These are phyloP conservation scores for Nematodospora anomalae DNA, from an alignment of 1,139 yeast species.

Conservation along the genomic window DNA sequence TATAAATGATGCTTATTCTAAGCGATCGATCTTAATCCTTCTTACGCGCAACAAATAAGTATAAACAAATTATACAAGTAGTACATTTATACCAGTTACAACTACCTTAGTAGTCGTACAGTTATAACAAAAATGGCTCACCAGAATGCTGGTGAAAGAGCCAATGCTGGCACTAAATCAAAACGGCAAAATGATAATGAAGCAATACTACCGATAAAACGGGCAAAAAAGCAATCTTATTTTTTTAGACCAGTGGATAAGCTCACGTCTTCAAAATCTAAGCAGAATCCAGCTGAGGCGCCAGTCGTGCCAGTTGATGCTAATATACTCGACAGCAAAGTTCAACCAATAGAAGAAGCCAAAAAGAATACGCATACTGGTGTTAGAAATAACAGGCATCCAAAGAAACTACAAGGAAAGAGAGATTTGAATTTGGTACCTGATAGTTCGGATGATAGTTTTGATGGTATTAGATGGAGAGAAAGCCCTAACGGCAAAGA, in stretches of 20 bases:
- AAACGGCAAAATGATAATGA: conserved; percentile 11
- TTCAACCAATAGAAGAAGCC: conserved; percentile 12
- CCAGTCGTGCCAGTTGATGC: conserved; percentile 10
- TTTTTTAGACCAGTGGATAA: conserved; percentile 40
- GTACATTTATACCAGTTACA: no score
- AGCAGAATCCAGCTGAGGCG: not conserved
- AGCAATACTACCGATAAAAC: conserved; percentile 16
- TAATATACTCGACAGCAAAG: conserved; percentile 6
- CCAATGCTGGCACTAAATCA: not conserved
- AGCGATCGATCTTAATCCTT: no score
- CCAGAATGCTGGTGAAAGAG: conserved; percentile 1
- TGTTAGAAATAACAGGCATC: not conserved
- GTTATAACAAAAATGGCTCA: no score
- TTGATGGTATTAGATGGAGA: conserved; percentile 47
- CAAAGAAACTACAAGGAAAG: not conserved
- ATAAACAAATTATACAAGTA: no score
- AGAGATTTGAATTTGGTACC: conserved; percentile 10
- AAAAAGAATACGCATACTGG: conserved; percentile 2
- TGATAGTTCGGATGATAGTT: conserved; percentile 49
- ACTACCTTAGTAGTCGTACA: no score
- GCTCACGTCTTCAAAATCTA: conserved; percentile 9
- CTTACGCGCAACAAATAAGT: no score
- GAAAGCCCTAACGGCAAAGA: conserved; percentile 26
- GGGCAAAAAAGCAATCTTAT: conserved; percentile 33
- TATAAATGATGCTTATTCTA: no score